Percentiles rank a stretch among this genome's conserved stretches.
Evolutionary conservation across 768 basidiomycete genomes (phyloP).

Genomic region (Tubosaeta sp.): DNA sequence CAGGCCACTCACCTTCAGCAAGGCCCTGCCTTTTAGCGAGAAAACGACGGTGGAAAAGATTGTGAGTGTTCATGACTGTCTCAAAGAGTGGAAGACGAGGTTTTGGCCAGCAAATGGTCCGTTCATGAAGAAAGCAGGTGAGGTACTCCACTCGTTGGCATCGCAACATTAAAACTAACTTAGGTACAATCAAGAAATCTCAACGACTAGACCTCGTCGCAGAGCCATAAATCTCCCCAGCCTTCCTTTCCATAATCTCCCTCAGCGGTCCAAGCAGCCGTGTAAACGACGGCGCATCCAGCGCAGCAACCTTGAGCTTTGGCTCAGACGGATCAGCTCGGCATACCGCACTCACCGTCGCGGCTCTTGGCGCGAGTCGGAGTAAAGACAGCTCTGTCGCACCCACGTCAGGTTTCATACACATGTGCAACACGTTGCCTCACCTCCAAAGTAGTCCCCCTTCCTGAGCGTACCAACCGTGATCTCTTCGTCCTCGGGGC

Average conservation of each 20-base stretch:
- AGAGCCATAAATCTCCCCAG: constrained; percentile 66
- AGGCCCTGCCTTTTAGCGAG: constrained; percentile 26
- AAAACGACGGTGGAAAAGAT: constrained; percentile 15
- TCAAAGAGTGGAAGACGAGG: too few relatives aligned
- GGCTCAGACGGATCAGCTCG: constrained; percentile 40
- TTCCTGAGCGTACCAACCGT: constrained; percentile 74
- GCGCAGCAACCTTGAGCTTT: constrained; percentile 87
- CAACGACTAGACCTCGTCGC: constrained; percentile 32
- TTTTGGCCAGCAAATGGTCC: constrained; percentile 8
- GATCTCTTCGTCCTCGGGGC: constrained; percentile 53
- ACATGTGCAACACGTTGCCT: constrained; percentile 19
- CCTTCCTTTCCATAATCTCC: constrained; percentile 89
- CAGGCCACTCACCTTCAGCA: constrained; percentile 22
- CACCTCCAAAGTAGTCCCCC: constrained; percentile 98
- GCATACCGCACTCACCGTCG: constrained; percentile 84
- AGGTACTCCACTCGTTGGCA: constrained; percentile 27
- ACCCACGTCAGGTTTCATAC: constrained; percentile 4
- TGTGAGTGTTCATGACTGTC: constrained; percentile 18
- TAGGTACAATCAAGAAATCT: constrained; percentile 1
- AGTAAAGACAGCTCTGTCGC: constrained; percentile 83
- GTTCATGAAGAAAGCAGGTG: not conserved
- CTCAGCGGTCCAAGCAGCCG: constrained; percentile 87
- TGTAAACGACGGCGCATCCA: constrained; percentile 92
- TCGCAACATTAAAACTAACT: constrained; percentile 25
- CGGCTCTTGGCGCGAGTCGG: constrained; percentile 84